Percentiles rank a stretch among this genome's conserved stretches.
Evolutionary conservation across 805 yeast species (phyloP).

Genomic region (Starmerella kuoi): DNA sequence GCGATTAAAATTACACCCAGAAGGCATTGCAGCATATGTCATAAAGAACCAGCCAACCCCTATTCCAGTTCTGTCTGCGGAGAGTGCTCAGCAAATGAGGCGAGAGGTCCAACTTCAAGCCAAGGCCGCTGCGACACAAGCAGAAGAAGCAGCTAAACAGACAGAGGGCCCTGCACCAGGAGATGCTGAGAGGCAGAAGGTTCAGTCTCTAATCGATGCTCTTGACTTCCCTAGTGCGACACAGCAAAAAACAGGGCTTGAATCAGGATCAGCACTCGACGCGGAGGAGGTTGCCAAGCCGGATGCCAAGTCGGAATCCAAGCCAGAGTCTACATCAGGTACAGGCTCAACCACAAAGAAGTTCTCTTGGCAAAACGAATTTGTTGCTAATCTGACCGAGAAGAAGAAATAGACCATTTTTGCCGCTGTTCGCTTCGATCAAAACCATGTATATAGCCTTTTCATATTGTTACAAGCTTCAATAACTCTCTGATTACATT

Average conservation of each 20-base stretch:
- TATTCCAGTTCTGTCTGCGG: constrained; percentile 21
- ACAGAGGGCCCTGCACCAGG: neutral
- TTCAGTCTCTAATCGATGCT: constrained; percentile 18
- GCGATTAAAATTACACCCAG: constrained; percentile 63
- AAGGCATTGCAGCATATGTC: constrained; percentile 65
- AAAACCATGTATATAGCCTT: no score
- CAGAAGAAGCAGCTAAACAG: constrained; percentile 1
- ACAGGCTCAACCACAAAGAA: no score
- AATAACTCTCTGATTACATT: no score
- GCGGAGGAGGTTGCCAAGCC: no score
- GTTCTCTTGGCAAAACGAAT: constrained; percentile 24
- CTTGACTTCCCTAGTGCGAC: constrained; percentile 17
- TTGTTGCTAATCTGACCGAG: constrained; percentile 16
- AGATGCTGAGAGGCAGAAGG: constrained; percentile 1
- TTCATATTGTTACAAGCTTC: no score
- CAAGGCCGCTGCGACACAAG: neutral
- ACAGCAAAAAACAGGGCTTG: neutral
- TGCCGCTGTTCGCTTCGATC: no score
- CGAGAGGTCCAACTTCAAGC: constrained; percentile 6
- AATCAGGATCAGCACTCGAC: neutral
- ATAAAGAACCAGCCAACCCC: constrained; percentile 26
- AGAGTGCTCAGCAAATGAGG: constrained; percentile 9
- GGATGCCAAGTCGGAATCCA: no score
- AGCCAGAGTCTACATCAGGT: no score
- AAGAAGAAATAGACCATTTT: constrained; percentile 4